Evolutionary conservation across 306 rosid genomes (phyloP), one percentile per base, ranked within the genome.

Genomic region (Fragaria nilgerrensis): DNA sequence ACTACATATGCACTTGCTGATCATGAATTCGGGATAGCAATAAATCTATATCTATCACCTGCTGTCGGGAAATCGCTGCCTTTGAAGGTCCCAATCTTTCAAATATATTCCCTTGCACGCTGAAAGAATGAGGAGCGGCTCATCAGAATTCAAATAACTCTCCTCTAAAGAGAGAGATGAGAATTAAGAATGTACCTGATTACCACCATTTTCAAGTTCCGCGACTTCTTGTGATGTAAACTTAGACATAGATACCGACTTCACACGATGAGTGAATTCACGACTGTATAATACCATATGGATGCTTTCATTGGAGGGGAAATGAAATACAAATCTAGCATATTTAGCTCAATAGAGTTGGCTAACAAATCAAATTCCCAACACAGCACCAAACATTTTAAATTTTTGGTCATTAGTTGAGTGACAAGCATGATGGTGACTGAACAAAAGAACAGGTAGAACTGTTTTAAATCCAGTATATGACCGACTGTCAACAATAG

Each of bases 211-310:
- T 84, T 92, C 96, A 84, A 92, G 91, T 68, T 94, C 87, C 70
- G 90, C 94, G 77, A 94, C 98, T 85, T 94, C 98, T 83, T 90
- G 94, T 68, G 89, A 87, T 78, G 90, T 87, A 89, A 94, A 94
- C 83, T 90, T 94, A 17, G 97, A 84, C 98, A 94, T 92, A 27
- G 98, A 94, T 25, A 94, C 98, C 17, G 98, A 94, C 90, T 94
- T 94, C 81, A 94, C 98, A 58, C 98, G 97, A 82, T 94, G 98
- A 70, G 98, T 94, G 87, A 94, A 94, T 75, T 94, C 98, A 11
- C 98, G 98, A 78, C 98, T 94, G 86, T 70, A 75, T 25, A 50
- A 75, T 83, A 82, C 34, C 17, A 81, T 68, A 20, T 4, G 34
- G 5, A 37, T 4, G 17, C 15, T 72, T 59, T 19, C 69, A 63